Conservation (phyloP, 2,329 filamentous ascomycete genomes). For the Cordyceps cicadae region DNA sequence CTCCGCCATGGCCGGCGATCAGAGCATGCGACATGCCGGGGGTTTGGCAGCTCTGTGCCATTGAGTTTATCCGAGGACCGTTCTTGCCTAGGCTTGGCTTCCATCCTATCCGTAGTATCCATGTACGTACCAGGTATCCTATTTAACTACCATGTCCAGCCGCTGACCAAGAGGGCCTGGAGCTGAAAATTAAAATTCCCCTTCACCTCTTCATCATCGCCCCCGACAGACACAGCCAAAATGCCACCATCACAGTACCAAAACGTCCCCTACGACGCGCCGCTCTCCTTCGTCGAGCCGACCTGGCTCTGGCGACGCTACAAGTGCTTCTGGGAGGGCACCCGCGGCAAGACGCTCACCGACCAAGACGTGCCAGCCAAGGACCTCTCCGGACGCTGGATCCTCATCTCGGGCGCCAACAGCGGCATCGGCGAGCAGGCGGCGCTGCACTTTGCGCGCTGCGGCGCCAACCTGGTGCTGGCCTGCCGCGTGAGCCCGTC, state of each 20-base stretch:
- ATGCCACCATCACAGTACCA: slow-evolving; percentile 3
- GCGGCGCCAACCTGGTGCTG: slow-evolving; percentile 21
- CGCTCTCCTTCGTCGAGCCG: slow-evolving; percentile 10
- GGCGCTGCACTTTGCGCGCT: slow-evolving; percentile 18
- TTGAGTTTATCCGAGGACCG: slow-evolving; percentile 7
- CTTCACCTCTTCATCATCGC: background rate
- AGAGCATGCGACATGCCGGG: background rate
- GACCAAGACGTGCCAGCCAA: slow-evolving; percentile 7
- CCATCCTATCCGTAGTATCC: too few relatives aligned
- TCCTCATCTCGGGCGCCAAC: slow-evolving; percentile 14
- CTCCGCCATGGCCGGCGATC: background rate
- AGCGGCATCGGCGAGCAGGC: slow-evolving; percentile 22
- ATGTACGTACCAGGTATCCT: too few relatives aligned
- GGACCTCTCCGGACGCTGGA: slow-evolving; percentile 14
- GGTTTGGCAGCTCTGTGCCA: background rate
- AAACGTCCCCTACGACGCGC: slow-evolving; percentile 11
- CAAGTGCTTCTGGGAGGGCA: slow-evolving; percentile 9
- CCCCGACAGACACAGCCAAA: background rate
- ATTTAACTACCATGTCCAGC: background rate
- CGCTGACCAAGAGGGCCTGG: background rate
- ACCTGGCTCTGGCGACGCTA: slow-evolving; percentile 10
- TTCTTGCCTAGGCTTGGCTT: background rate
- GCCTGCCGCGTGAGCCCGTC: slow-evolving; percentile 19
- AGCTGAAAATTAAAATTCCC: background rate
- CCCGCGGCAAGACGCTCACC: slow-evolving; percentile 2